Evolutionary conservation across 176 grass and related monocot genomes (phyloP), one percentile per base, ranked within the genome.

Genomic region (Raddia distichophylla): DNA sequence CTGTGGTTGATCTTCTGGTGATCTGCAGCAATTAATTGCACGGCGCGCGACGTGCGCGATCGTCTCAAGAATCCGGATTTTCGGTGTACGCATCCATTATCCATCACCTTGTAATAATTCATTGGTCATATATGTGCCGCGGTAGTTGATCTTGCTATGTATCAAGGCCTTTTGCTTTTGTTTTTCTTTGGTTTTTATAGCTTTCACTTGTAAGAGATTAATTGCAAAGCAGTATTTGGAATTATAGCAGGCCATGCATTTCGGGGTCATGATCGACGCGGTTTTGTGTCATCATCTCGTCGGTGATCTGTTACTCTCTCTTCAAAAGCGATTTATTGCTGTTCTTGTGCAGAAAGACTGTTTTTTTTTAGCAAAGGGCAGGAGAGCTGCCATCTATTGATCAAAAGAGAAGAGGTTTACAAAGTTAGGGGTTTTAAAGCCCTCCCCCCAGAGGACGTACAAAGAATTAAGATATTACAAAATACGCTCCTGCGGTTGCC

Each of bases 181-280:
- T 53, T 76, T 81, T 64, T 13, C 0, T 63, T 12, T 35, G 43
- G 10, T 59, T 73, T 73, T 79, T 73, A 68, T n/a, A 79, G 34
- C 32, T 72, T 66, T 53, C 65, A 72, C 64, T 47, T 86, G 83
- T 82, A 83, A 89, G 49, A 72, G 77, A 82, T 72, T 64, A 71
- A 49, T 60, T 48, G 42, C 27, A 71, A 76, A 85, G 52, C 50
- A 86, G 15, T 42, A 75, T 44, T 52, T 66, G 53, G 64, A 69
- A 66, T 57, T 80, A 78, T 80, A 78, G 46, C 40, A 76, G 35
- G 9, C 19, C 9, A 33, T 57, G n/a, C n/a, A n/a, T n/a, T n/a
- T 78, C 37, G 74, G 82, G 44, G 64, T 62, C 54, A 53, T 44
- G 18, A 20, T 49, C 17, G 10, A 10, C 53, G 34, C 5, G 10